Evolutionary conservation across 345 rosid species (phyloP).

Genomic region (thale cress (Arabidopsis thaliana)): TAIR10.1 NC_003070.9:19128001-19128500

Average conservation of each 20-base stretch:
- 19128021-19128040: slow-evolving; percentile 65
- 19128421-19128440: slow-evolving; percentile 97
- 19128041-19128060: slow-evolving; percentile 69
- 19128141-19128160: slow-evolving; percentile 8
- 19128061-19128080: slow-evolving; percentile 79
- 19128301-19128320: slow-evolving; percentile 39
- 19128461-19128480: slow-evolving; percentile 84
- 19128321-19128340: slow-evolving; percentile 40
- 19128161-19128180: slow-evolving; percentile 2
- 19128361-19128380: slow-evolving; percentile 39
- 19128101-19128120: slow-evolving; percentile 5
- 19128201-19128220: slow-evolving; percentile 32
- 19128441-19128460: slow-evolving; percentile 82
- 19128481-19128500: slow-evolving; percentile 99
- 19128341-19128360: slow-evolving; percentile 42
- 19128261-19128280: slow-evolving; percentile 16
- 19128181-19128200: slow-evolving; percentile 22
- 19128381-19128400: slow-evolving; percentile 71
- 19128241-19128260: slow-evolving; percentile 39
- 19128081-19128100: slow-evolving; percentile 58
- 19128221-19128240: slow-evolving; percentile 19
- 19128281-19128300: slow-evolving; percentile 26
- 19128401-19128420: slow-evolving; percentile 98
- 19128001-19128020: slow-evolving; percentile 68
- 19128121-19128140: slow-evolving; percentile 1